phyloP scores from a whole-genome alignment of 2,329 filamentous ascomycete genomes.

The Trichophyton schoenleinii region DNA sequence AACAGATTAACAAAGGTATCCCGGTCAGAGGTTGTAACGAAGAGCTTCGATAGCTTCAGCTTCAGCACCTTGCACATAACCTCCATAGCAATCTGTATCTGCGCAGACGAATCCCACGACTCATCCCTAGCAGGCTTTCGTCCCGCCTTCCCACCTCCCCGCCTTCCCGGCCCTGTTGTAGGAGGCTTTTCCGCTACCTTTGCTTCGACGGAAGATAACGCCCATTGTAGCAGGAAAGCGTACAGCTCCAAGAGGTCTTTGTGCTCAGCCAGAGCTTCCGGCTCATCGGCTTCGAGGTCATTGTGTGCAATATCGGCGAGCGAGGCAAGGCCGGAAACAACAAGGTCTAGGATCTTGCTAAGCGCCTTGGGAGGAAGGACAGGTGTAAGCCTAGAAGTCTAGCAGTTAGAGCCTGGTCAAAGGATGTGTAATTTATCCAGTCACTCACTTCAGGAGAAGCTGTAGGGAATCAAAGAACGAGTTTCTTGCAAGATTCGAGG shows the following conservation, averaged over 20 bases:
- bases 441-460: constrained; percentile 85
- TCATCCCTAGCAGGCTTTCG: constrained; percentile 64
- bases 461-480: constrained; percentile 83
- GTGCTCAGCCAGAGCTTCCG: constrained; percentile 73
- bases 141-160: constrained; percentile 60
- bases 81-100: constrained; percentile 79
- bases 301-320: constrained; percentile 76
- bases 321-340: constrained; percentile 71
- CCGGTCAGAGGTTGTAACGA: constrained; percentile 87
- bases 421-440: constrained; percentile 36
- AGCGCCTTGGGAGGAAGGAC: constrained; percentile 68
- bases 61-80: constrained; percentile 94
- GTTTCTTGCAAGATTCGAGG: constrained; percentile 70
- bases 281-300: constrained; percentile 84
- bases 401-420: constrained; percentile 14
- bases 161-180: constrained; percentile 54
- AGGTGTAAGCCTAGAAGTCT: constrained; percentile 63
- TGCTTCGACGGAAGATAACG: constrained; percentile 82
- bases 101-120: constrained; percentile 75
- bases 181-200: constrained; percentile 85
- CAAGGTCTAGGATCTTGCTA: constrained; percentile 83
- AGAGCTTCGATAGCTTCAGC: constrained; percentile 82
- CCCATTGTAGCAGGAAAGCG: constrained; percentile 89
- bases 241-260: constrained; percentile 89
- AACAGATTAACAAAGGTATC: constrained; percentile 90